Evolutionary conservation across 140 eudicot genomes (phyloP), one percentile per base, ranked within the genome.

Genomic region (Stevia rebaudiana): DNA sequence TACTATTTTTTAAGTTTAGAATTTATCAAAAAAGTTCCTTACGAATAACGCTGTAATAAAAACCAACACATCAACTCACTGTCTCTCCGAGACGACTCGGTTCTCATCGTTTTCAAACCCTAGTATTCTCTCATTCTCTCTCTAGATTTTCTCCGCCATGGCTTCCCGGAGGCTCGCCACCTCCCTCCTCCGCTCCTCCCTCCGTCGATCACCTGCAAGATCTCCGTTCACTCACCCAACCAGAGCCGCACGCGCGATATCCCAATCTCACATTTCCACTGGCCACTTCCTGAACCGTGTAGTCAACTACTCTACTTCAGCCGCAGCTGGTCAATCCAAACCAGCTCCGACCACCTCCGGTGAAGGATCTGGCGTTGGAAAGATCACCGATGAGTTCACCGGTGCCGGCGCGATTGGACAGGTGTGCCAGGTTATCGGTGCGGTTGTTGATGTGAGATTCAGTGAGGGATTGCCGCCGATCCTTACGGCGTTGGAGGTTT

Each of bases 341-440:
- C 52, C 53, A 6, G 21, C 67, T 24, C 52, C 69, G 11, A 6
- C 62, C 19, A 1, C 70, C n/a, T 19, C 74, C 36, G 65, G 28
- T 2, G 50, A 25, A 30, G 74, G 73, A 61, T 35, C 82, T 46
- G 9, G 6, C 22, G 47, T 0, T 4, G 81, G 86, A 7, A 81
- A 81, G 78, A 69, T 81, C 67, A 77, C 78, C 23, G 78, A 81
- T 17, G 86, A 81, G 75, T 77, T 77, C 72, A 81, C 80, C 59
- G 86, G 86, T 5, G 75, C 75, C 36, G 86, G 82, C 0, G 9
- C 83, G 18, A 64, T 76, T 10, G 86, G 82, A 17, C 51, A 79
- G 65, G 95, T 84, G n/a, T 84, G 89, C 39, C 94, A 81, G 80
- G 95, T 84, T 3, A 87, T 87, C 21, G 95, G 94, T 28, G 95